A percentile compares a stretch with the other conserved stretches of the same genome.
phyloP scores from a whole-genome alignment of 257 asterid genomes.

The Anisodus tanguticus region DNA sequence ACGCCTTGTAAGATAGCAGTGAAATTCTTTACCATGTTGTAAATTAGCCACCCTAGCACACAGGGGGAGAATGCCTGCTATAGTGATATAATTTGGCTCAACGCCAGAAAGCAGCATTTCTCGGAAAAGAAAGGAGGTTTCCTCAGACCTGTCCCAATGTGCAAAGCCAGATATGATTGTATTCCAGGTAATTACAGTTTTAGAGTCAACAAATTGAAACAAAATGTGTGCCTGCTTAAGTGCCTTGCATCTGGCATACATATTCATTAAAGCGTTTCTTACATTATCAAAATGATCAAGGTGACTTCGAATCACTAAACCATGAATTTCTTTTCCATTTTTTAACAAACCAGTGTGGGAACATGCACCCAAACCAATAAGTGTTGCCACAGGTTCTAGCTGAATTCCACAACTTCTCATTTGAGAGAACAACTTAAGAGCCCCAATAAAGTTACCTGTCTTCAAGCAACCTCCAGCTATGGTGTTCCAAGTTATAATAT shows the following conservation, averaged over 20 bases:
- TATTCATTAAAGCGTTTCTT: conserved; percentile 63
- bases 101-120: conserved; percentile 58
- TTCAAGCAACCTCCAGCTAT: conserved; percentile 73
- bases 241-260: conserved; percentile 79
- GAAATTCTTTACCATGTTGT: conserved; percentile 81
- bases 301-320: conserved; percentile 65
- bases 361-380: conserved; percentile 77
- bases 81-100: conserved; percentile 73
- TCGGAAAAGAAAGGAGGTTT: conserved; percentile 67
- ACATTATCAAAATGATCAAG: conserved; percentile 54
- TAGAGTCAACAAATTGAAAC: conserved; percentile 55
- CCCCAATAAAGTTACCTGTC: conserved; percentile 55
- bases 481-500: conserved; percentile 72
- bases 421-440: conserved; percentile 66
- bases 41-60: conserved; percentile 82
- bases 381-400: conserved; percentile 75
- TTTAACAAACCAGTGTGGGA: conserved; percentile 62
- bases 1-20: conserved; percentile 63
- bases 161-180: conserved; percentile 79
- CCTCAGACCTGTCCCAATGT: conserved; percentile 61
- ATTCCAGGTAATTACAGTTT: conserved; percentile 70
- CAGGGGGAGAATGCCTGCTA: conserved; percentile 80
- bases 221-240: conserved; percentile 59
- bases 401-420: conserved; percentile 46
- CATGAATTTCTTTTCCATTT: conserved; percentile 77